Evolutionary conservation across 2,329 filamentous ascomycete genomes (phyloP).

Genomic region (Fusarium piperis): DNA sequence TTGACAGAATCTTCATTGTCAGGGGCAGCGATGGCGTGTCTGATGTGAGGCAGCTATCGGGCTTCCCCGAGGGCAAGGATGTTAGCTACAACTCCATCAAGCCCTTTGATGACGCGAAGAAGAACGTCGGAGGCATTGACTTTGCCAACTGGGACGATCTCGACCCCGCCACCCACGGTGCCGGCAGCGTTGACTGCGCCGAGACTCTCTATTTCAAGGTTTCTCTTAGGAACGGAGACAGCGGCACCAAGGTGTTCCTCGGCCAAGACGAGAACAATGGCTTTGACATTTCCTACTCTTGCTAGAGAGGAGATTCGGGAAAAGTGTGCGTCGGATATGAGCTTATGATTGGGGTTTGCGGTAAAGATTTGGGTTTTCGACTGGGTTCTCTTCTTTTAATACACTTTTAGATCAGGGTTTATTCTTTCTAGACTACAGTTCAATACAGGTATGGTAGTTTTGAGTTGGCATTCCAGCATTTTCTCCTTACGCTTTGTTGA

Average conservation of each 20-base stretch:
- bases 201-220: conserved; percentile 43
- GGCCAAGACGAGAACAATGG: conserved; percentile 45
- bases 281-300: not conserved
- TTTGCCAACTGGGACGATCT: conserved; percentile 44
- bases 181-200: conserved; percentile 40
- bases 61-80: conserved; percentile 30
- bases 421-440: not conserved
- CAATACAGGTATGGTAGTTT: not conserved
- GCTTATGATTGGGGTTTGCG: not conserved
- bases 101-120: conserved; percentile 30
- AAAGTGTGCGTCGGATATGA: not conserved
- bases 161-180: conserved; percentile 23
- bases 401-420: not conserved
- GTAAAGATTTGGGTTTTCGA: too few relatives aligned
- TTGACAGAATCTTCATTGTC: conserved; percentile 51
- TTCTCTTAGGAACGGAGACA: conserved; percentile 23
- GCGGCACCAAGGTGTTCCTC: conserved; percentile 42
- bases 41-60: conserved; percentile 35
- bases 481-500: not conserved
- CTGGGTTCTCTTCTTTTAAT: not conserved
- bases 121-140: conserved; percentile 34
- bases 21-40: conserved; percentile 40
- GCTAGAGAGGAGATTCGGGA: not conserved
- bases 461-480: not conserved
- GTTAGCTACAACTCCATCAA: conserved; percentile 38